A percentile compares a stretch with the other conserved stretches of the same genome.
phyloP scores from a whole-genome alignment of 202 grass and related monocot species.

The Schoenoplectus triqueter region DNA sequence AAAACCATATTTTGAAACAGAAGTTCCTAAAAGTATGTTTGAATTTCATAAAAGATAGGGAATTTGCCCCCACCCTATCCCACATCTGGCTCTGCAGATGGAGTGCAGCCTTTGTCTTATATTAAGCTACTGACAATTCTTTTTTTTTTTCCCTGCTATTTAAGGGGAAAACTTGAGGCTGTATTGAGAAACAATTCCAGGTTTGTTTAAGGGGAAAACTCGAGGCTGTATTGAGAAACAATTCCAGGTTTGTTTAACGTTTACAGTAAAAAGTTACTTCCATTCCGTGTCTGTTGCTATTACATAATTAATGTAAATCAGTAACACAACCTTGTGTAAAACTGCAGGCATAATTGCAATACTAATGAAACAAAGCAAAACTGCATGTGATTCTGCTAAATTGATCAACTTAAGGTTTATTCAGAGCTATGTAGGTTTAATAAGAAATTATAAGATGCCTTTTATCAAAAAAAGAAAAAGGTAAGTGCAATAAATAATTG shows the following conservation, averaged over 20 bases:
- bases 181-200: background rate
- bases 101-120: background rate
- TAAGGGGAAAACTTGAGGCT: background rate
- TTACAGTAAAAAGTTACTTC: background rate
- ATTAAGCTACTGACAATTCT: background rate
- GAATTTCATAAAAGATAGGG: background rate
- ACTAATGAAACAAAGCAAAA: background rate
- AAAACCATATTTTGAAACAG: background rate
- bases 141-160: background rate
- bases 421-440: background rate
- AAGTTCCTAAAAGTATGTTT: background rate
- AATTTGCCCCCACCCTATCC: background rate
- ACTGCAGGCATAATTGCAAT: background rate
- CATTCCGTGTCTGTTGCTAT: background rate
- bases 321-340: background rate
- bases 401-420: background rate
- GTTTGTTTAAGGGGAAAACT: background rate
- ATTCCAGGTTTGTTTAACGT: background rate
- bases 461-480: background rate
- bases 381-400: constrained; percentile 2
- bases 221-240: background rate
- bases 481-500: background rate
- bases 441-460: background rate
- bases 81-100: background rate
- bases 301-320: background rate